Conservation (phyloP, 306 rosid species). For the Cicer arietinum region DNA sequence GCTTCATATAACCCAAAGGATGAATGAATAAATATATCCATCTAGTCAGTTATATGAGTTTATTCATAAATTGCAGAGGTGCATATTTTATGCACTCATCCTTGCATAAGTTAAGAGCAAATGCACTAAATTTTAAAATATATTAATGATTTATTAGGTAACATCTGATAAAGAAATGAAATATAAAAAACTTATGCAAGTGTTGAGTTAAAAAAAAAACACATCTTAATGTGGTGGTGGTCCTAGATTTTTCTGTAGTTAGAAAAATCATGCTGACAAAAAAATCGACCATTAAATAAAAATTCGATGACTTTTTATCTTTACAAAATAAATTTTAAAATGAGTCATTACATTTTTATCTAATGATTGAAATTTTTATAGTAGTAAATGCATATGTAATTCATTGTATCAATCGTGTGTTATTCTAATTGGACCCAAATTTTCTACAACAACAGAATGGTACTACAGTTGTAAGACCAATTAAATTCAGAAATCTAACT, state of each 20-base stretch:
- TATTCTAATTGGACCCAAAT: not conserved
- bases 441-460: no score
- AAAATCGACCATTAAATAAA: not conserved
- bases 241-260: not conserved
- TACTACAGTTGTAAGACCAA: no score
- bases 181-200: conserved; percentile 20
- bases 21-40: not conserved
- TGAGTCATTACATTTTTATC: not conserved
- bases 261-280: not conserved
- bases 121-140: not conserved
- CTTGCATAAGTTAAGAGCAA: conserved; percentile 28
- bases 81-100: not conserved
- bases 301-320: not conserved
- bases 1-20: not conserved
- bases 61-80: conserved; percentile 11
- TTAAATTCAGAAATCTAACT: no score
- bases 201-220: not conserved
- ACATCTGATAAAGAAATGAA: conserved; percentile 24
- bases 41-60: conserved; percentile 5
- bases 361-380: not conserved
- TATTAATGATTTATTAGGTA: conserved; percentile 16
- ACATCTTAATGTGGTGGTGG: not conserved
- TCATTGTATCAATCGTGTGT: conserved; percentile 13
- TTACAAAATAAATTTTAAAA: not conserved
- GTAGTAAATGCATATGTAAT: not conserved